Evolutionary conservation across 23 red algal species (phyloP), one percentile per base, ranked within the genome.

Genomic region (Gracilaria gracilis): DNA sequence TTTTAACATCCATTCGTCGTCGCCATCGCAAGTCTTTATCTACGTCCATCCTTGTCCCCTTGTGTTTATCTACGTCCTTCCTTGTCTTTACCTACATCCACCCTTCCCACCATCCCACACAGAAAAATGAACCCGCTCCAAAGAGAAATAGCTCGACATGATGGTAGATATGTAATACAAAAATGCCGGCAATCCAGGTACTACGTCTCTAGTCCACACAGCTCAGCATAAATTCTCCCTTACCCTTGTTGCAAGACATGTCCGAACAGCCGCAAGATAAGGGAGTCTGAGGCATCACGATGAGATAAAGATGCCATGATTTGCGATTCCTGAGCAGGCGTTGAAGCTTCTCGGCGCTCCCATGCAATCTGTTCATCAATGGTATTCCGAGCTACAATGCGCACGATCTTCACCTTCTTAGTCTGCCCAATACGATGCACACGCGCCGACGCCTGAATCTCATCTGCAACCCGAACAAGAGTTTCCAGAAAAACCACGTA

Each of bases 351-450:
- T 31, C 87, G 38, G 9, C 87, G 87, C 38, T 74, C 47, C 47
- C 57, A 80, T 38, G 57, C 71, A 34, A 90, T 90, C n/a, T 80
- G 73, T 21, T 90, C 87, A 29, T 90, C 87, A 46, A 90, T 69
- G 14, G 87, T 90, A 72, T 90, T 81, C 55, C 64, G 33, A 23
- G 87, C 87, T n/a, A 90, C 74, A 37, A 90, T 90, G n/a, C 87
- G 87, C 44, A 90, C 87, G 27, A 90, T 80, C 31, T 71, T 80
- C 55, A 90, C 86, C 1, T 71, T 71, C 57, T 74, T 71, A 15
- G 54, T 79, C 46, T 90, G 87, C 4, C 87, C 87, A 81, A 90
- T 90, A 7, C 87, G 73, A 67, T 90, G 87, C 31, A 90, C 87
- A 39, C 87, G 87, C 25, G 87, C 73, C 9, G 87, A 34, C 20